These are phyloP conservation scores for Taphrina populina DNA, from an alignment of 1,139 yeast species.

Conservation along the genomic window DNA sequence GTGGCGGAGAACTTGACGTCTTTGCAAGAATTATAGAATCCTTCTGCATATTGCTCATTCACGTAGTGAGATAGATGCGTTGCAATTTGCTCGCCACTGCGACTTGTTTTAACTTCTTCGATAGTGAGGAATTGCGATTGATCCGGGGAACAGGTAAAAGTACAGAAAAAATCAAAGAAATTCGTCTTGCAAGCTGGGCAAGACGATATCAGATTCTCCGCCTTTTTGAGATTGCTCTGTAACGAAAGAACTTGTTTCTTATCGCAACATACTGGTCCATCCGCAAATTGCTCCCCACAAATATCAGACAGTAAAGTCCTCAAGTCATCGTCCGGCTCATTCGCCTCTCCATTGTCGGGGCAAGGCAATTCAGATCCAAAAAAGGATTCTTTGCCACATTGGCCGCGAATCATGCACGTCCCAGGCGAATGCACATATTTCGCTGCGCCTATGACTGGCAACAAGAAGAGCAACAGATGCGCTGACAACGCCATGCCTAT, in stretches of 20 bases:
- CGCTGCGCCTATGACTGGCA: not conserved
- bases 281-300: slow-evolving; percentile 70
- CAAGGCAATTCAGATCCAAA: slow-evolving; percentile 84
- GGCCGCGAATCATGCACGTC: slow-evolving; percentile 39
- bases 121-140: slow-evolving; percentile 75
- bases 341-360: slow-evolving; percentile 57
- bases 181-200: slow-evolving; percentile 93
- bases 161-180: slow-evolving; percentile 80
- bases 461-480: too few relatives aligned
- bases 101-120: slow-evolving; percentile 55
- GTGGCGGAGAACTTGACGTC: slow-evolving; percentile 90
- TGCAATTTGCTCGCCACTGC: slow-evolving; percentile 59
- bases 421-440: slow-evolving; percentile 20
- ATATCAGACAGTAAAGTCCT: slow-evolving; percentile 54
- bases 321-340: slow-evolving; percentile 51
- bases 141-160: slow-evolving; percentile 84
- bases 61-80: slow-evolving; percentile 68
- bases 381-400: slow-evolving; percentile 74
- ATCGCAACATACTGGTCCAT: slow-evolving; percentile 56
- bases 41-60: slow-evolving; percentile 58
- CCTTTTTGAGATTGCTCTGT: slow-evolving; percentile 62
- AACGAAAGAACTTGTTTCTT: slow-evolving; percentile 51
- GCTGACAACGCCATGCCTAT: too few relatives aligned
- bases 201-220: slow-evolving; percentile 76
- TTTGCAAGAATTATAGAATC: slow-evolving; percentile 79